Evolutionary conservation across 768 basidiomycete genomes (phyloP).

Genomic region (Erythrobasidium yunnanense): DNA sequence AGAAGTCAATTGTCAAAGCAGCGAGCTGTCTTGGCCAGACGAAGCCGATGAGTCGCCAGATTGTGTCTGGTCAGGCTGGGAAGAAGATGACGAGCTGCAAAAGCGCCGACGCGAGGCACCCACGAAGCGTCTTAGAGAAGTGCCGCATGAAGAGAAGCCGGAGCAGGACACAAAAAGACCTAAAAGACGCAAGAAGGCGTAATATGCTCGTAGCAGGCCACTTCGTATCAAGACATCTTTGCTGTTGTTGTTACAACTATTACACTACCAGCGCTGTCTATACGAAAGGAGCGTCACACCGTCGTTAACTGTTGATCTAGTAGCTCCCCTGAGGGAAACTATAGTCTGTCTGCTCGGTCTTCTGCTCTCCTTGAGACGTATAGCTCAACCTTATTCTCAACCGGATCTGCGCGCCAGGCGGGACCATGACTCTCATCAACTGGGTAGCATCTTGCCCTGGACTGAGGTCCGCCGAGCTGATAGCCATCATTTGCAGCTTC

Average conservation of each 20-base stretch:
- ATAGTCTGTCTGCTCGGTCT: conserved; percentile 86
- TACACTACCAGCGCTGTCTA: too few relatives aligned
- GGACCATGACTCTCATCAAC: conserved; percentile 73
- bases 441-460: conserved; percentile 81
- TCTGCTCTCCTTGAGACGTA: conserved; percentile 54
- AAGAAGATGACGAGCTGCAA: not conserved
- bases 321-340: conserved; percentile 6
- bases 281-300: too few relatives aligned
- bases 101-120: not conserved
- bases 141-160: not conserved
- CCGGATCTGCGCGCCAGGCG: conserved; percentile 60
- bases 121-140: not conserved
- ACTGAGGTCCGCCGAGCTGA: conserved; percentile 70
- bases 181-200: too few relatives aligned
- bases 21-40: not conserved
- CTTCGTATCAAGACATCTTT: too few relatives aligned
- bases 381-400: conserved; percentile 76
- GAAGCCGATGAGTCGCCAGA: not conserved
- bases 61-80: not conserved
- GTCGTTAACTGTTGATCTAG: not conserved
- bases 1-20: not conserved
- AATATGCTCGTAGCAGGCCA: too few relatives aligned
- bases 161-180: too few relatives aligned
- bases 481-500: conserved; percentile 93
- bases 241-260: too few relatives aligned